These are phyloP conservation scores for Plectosphaerella sp. DNA, from an alignment of 2,329 filamentous ascomycete genomes.

Conservation along the genomic window DNA sequence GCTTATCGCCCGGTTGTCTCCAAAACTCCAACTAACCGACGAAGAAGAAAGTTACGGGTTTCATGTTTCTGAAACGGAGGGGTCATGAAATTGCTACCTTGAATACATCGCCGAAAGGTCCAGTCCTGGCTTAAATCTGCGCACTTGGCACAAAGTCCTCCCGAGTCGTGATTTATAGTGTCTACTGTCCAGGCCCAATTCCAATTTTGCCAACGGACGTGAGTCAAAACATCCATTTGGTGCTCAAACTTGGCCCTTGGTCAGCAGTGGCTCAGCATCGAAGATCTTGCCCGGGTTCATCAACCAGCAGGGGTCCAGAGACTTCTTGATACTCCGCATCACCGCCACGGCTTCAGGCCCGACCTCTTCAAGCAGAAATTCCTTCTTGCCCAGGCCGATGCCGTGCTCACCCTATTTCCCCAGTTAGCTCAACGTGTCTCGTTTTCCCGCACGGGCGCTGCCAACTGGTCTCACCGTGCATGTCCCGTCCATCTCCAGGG, in stretches of 20 bases:
- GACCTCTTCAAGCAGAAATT: not conserved
- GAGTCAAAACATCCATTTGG: too few relatives aligned
- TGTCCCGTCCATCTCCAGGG: conserved; percentile 89
- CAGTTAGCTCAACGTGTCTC: not conserved
- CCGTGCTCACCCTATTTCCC: conserved; percentile 67
- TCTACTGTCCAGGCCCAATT: too few relatives aligned
- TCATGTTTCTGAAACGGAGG: too few relatives aligned
- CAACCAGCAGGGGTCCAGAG: conserved; percentile 81
- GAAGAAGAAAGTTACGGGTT: too few relatives aligned
- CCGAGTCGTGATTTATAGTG: too few relatives aligned
- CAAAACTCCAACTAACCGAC: too few relatives aligned
- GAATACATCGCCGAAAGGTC: too few relatives aligned
- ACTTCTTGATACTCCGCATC: conserved; percentile 79
- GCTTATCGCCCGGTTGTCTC: too few relatives aligned
- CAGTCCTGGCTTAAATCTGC: too few relatives aligned
- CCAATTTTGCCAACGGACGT: too few relatives aligned
- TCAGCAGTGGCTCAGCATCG: not conserved
- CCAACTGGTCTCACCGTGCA: conserved; percentile 49
- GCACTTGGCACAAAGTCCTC: not conserved
- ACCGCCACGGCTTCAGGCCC: conserved; percentile 77
- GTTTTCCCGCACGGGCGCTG: not conserved
- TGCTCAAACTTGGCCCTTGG: not conserved
- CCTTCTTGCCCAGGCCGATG: conserved; percentile 53
- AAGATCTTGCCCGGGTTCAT: conserved; percentile 86
- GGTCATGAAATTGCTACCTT: too few relatives aligned